Base-by-base conservation (phyloP, 306 rosid species). In the Pyrus bretschneideri region DNA sequence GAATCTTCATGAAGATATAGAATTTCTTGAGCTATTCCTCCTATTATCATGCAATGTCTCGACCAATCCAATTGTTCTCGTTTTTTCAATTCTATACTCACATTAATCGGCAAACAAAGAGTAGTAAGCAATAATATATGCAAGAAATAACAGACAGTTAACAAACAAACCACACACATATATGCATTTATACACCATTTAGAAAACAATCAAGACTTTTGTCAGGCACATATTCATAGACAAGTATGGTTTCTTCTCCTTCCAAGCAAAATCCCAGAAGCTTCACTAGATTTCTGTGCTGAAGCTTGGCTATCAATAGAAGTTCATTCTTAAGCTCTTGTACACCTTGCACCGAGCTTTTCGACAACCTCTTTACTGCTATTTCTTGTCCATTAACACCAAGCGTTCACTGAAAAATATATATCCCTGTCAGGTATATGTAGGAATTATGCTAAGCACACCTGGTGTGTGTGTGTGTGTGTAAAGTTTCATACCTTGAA, bases 1-100 rank as follows among this genome's bases (percentile, higher is more conserved):
- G 87, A 86, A 52, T 86, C 85, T 52, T 86, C 81, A 3, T 86
- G 90, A 2, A 87, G 76, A 51, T 87, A 84, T 4, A 79, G 38
- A 5, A 84, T 11, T 10, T 86, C 81, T 17, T 81, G 70, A 46
- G 81, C 85, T 7, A 84, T 76, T 13, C 85, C 90, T 18, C 22
- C 66, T 1, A 84, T 62, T 9, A 87, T 81, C 44, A 31, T 79
- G 76, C 81, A 84, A 23, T 86, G 81, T 65, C 21, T 78, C 19
- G 72, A 12, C 90, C 91, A 89, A 78, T 82, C 76, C 21, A 89
- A 23, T 52, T 71, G 79, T 6, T 2, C 74, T 33, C 49, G 70
- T 61, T 73, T 83, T 35, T 58, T 46, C 6, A 73, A 73, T 5
- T 87, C 87, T 85, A 17, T 49, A 46, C 59, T 70, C 77, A 31